Base-by-base conservation (phyloP, 148 eudicot species). In the Fallopia convolvulus region DNA sequence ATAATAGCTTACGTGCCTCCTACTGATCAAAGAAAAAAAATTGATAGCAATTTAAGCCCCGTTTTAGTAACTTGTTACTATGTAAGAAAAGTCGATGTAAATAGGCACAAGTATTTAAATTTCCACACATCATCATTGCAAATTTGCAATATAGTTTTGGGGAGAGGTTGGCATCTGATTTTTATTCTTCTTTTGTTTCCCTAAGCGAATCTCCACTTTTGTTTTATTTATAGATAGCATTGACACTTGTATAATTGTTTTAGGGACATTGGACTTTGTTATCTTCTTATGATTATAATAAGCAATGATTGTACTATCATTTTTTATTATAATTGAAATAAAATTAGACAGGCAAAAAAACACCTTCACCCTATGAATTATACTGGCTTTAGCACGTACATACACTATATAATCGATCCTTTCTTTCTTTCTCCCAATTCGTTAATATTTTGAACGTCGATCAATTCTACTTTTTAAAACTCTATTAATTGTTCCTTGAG, bases 221-320 rank as follows among this genome's bases (percentile, higher is more conserved):
- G 40, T 30, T 63, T 63, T 44, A 8, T 8, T 63, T 30, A 33
- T 61, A 61, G 3, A 63, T 30, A 26, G 39, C 13, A 8, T 63
- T 63, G 70, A 8, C 17, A 20, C 30, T 63, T 61, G 14, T 63
- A 12, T 63, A 63, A 63, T 26, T 30, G 39, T 63, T 58, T 7
- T 58, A 63, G 66, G 32, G 9, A 23, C 66, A 60, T 6, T 60
- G 11, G 66, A 21, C 40, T 63, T 63, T 32, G 6, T 23, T 63
- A 63, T 63, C 70, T 26, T 9, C 39, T 13, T 0, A 26, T 33
- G 3, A 68, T 68, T 39, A 68, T 68, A 68, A 36, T 68, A 68
- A 68, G 21, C 32, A 68, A 68, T 68, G 20, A 68, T 68, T 32
- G 72, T 68, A 68, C 72, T 11, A 61, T 61, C 30, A 26, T 30